Conservation (phyloP, 305 asterid species). For the Fraxinus sp. region DNA sequence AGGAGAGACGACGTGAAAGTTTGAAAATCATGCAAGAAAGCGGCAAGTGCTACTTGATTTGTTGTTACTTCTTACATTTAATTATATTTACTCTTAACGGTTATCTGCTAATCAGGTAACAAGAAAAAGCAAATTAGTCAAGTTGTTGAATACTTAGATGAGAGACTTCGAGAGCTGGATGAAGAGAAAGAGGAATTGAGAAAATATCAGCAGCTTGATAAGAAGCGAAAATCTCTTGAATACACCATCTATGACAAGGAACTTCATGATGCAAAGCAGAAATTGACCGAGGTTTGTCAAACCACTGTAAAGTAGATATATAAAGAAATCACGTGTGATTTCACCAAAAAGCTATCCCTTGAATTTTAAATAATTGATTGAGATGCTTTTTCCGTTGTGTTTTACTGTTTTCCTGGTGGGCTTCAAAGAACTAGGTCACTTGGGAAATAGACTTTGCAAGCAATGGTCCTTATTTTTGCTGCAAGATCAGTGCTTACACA, state of each 20-base stretch:
- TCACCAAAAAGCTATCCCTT: background rate
- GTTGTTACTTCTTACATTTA: constrained; percentile 24
- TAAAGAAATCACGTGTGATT: background rate
- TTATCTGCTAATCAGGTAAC: constrained; percentile 58
- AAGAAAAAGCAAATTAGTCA: constrained; percentile 93
- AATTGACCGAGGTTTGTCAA: constrained; percentile 59
- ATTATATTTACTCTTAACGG: constrained; percentile 26
- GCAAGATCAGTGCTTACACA: background rate
- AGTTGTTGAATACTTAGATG: constrained; percentile 96
- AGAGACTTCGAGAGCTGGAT: constrained; percentile 91
- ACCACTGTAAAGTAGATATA: background rate
- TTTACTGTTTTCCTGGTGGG: background rate
- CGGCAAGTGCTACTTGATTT: constrained; percentile 48
- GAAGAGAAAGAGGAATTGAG: constrained; percentile 95
- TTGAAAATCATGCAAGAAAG: constrained; percentile 96
- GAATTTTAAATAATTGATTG: background rate
- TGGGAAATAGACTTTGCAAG: background rate
- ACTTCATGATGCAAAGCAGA: constrained; percentile 93
- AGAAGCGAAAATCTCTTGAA: constrained; percentile 87
- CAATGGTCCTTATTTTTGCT: background rate
- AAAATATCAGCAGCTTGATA: constrained; percentile 92
- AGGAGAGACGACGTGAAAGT: constrained; percentile 97
- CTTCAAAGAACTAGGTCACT: background rate
- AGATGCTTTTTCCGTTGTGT: background rate
- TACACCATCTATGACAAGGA: constrained; percentile 89